Evolutionary conservation across 2,329 filamentous ascomycete genomes (phyloP), one percentile per base, ranked within the genome.

Genomic region (Volutella citrinella): DNA sequence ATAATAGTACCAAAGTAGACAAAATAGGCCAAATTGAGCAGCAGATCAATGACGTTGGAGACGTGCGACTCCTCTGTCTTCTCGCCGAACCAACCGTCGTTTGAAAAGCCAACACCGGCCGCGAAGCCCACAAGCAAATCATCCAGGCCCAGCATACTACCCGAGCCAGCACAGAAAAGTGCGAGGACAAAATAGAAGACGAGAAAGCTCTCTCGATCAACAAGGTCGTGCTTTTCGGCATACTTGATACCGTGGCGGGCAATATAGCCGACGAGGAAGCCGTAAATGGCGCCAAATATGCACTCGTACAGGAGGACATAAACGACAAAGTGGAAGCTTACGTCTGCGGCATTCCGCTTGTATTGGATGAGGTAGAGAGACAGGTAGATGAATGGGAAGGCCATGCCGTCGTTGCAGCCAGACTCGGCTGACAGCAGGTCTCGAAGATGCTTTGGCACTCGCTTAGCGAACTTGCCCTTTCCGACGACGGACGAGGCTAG

Each of bases 371-470:
- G 76, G 62, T 96, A 97, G 19, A 96, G 70, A 2, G 87, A 83
- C 19, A 98, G 74, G 59, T 98, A 98, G 53, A 98, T 79, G 61
- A 98, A 98, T 1, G 93, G 93, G 57, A 98, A 98, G 2, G 93
- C 93, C 93, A 98, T 98, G 65, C 93, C 93, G 61, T 98, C 93
- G 73, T 98, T 98, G 68, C 93, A 98, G 19, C 93, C 93, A 7
- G 93, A 98, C 65, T 98, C 93, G 36, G 90, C 90, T 5, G 93
- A 98, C 10, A 98, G 72, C 32, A 98, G 60, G 65, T 98, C 93
- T 72, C 93, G 79, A 66, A 98, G 69, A 80, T 98, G 93, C 70
- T 96, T 97, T 15, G 93, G 93, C 5, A 98, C 89, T 44, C 93
- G 82, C 68, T 95, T 95, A 21, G 93, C 91, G 55, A 98, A 98